Base-by-base conservation (phyloP, 331 rosid species). In the Quercus lobata region DNA sequence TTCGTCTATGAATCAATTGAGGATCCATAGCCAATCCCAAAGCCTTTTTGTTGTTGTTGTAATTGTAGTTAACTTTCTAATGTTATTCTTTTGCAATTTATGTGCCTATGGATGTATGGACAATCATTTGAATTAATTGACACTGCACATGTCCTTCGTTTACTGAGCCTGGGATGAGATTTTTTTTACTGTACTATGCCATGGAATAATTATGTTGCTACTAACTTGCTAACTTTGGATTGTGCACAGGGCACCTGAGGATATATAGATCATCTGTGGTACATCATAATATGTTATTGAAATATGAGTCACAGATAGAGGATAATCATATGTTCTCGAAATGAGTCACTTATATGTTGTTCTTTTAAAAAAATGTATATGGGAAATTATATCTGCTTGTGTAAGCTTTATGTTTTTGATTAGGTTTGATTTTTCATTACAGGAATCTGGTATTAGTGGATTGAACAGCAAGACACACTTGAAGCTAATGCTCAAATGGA, bases 401-500 rank as follows among this genome's bases (percentile, higher is more conserved):
- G 0, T 55, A 3, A 22, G 54, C 71, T 68, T 7, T 18, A 46
- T 56, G 19, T 2, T 58, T 49, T 55, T 78, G 12, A 65, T 57
- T 14, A 19, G 1, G 7, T 15, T 14, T 41, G 21, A 41, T 74
- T n/a, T 12, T 4, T 14, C n/a, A 16, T 68, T 60, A 32, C 82
- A 88, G 91, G 89, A 88, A 10, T 71, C 76, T 53, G 86, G 85
- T 44, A 32, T 88, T 15, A 49, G 71, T 74, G 91, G 91, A 81
- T 76, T 88, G 83, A 81, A 52, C 52, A 88, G 91, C 88, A 88
- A 88, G 75, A 88, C 91, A 56, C 91, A 88, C 81, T 60, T 88
- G 91, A 88, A 88, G 73, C 46, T 83, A 79, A 55, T 88, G 86
- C 89, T 88, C 37, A 88, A 88, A 79, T 88, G 91, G 91, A 88